A percentile compares a stretch with the other conserved stretches of the same genome.
Evolutionary conservation across 768 basidiomycete genomes (phyloP).

Genomic region (Boletellus ananas): DNA sequence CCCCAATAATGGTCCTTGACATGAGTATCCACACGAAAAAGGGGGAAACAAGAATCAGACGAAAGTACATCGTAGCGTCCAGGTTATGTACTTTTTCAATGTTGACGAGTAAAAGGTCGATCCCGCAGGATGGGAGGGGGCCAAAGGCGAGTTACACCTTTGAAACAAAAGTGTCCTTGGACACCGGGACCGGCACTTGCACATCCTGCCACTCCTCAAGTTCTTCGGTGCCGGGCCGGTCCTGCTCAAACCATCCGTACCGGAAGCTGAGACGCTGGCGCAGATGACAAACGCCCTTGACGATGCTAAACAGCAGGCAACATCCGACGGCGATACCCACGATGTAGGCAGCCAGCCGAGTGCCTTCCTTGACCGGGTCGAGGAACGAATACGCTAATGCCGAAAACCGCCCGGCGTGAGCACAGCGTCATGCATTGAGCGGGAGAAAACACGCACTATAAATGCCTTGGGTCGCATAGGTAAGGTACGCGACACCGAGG

Average conservation of each 20-base stretch:
- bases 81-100: too few relatives aligned
- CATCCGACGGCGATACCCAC: conserved; percentile 54
- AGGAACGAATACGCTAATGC: conserved; percentile 63
- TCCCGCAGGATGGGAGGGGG: too few relatives aligned
- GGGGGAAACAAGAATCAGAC: too few relatives aligned
- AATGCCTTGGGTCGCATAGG: conserved; percentile 53
- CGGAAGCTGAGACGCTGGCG: conserved; percentile 34
- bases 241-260: conserved; percentile 6
- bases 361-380: conserved; percentile 43
- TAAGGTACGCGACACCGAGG: conserved; percentile 67
- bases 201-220: conserved; percentile 48
- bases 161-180: conserved; percentile 10
- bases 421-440: not conserved
- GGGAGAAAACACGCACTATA: conserved; percentile 48
- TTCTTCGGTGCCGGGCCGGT: conserved; percentile 16
- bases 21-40: too few relatives aligned
- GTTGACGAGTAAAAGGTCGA: too few relatives aligned
- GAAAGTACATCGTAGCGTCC: too few relatives aligned
- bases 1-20: too few relatives aligned
- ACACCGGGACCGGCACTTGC: conserved; percentile 33
- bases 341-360: conserved; percentile 56
- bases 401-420: not conserved
- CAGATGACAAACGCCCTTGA: conserved; percentile 38
- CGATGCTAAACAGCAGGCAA: conserved; percentile 47
- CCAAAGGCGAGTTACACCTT: conserved; percentile 3